phyloP scores from a whole-genome alignment of 495 filamentous ascomycete species.

The Podospora australis region DNA sequence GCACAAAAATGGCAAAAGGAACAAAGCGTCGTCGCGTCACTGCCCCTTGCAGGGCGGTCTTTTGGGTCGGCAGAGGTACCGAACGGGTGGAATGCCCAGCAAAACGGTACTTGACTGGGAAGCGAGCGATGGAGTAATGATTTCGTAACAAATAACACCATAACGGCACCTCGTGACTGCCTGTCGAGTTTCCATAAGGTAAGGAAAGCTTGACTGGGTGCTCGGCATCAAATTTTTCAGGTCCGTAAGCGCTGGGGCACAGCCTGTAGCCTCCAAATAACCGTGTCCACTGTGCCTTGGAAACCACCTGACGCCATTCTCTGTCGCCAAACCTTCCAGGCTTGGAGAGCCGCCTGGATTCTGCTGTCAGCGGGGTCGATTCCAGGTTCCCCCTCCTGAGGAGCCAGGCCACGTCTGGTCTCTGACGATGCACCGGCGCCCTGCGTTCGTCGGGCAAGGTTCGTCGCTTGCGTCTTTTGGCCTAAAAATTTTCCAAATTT shows the following conservation, averaged over 20 bases:
- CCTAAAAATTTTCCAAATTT: neutral
- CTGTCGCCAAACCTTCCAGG: neutral
- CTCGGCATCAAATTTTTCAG: conserved; percentile 26
- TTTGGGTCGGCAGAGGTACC: conserved; percentile 16
- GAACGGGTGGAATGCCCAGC: neutral
- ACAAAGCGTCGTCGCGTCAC: conserved; percentile 8
- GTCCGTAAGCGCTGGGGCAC: conserved; percentile 13
- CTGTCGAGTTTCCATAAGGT: conserved; percentile 30
- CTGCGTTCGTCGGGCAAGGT: no score
- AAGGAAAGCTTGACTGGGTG: conserved; percentile 19
- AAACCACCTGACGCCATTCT: conserved; percentile 14
- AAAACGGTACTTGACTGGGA: conserved; percentile 12
- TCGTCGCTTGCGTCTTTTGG: neutral
- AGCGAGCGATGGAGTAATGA: conserved; percentile 25
- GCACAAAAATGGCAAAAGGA: neutral
- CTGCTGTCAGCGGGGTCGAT: neutral
- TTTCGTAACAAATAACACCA: conserved; percentile 26
- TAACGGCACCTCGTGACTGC: conserved; percentile 26
- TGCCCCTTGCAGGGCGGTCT: conserved; percentile 21
- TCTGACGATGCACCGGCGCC: no score
- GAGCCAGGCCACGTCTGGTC: no score
- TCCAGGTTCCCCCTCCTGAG: no score
- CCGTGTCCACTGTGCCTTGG: neutral
- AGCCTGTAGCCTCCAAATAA: conserved; percentile 4
- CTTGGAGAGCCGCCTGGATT: neutral